Conservation (phyloP, 306 rosid genomes). For the Cyclanthera cordifolia region DNA sequence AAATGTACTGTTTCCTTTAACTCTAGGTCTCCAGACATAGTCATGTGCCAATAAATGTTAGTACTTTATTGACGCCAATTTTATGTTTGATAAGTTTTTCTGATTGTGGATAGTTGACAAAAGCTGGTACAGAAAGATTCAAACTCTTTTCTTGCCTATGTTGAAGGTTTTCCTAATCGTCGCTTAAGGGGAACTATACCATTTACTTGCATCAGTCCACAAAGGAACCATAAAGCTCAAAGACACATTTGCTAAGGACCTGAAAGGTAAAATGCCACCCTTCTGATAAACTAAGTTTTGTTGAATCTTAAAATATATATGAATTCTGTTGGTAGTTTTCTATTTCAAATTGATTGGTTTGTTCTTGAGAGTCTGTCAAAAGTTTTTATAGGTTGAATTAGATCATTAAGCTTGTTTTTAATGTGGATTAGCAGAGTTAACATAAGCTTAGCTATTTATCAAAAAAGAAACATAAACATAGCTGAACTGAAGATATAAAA, state of each 20-base stretch:
- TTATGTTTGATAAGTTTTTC: neutral
- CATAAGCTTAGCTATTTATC: no score
- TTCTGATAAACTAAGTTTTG: neutral
- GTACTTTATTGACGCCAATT: neutral
- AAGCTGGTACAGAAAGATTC: neutral
- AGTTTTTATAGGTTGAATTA: neutral
- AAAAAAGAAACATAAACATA: no score
- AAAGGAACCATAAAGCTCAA: neutral
- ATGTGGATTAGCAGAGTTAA: no score
- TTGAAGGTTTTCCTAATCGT: slow-evolving; percentile 6
- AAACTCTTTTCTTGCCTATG: neutral
- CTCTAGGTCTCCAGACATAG: neutral
- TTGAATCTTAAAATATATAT: neutral
- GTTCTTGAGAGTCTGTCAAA: neutral
- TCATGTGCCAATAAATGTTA: slow-evolving; percentile 12
- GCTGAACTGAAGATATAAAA: no score
- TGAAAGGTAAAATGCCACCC: neutral
- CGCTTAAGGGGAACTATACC: neutral
- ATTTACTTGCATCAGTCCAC: neutral
- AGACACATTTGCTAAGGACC: neutral
- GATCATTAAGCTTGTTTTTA: no score
- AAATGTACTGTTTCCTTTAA: neutral
- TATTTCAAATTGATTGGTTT: neutral
- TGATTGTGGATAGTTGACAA: slow-evolving; percentile 10
- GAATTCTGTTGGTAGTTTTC: neutral